Conservation (phyloP, 2,329 filamentous ascomycete species). For the Verticillium tricorpus region DNA sequence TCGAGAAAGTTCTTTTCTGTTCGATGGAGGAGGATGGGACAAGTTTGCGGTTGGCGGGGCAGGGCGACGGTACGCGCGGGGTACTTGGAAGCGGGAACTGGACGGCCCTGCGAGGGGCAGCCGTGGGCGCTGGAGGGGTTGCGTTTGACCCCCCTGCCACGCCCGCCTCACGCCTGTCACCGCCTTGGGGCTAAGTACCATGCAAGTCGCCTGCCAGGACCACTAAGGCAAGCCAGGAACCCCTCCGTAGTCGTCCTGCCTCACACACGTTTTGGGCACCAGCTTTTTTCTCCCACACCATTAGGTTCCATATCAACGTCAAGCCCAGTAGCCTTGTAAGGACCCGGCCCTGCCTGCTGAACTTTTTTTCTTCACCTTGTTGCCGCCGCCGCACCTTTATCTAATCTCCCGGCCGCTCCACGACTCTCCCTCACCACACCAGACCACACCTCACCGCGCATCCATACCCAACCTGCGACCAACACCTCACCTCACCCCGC, state of each 20-base stretch:
- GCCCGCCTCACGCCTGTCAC: background rate
- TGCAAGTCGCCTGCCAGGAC: background rate
- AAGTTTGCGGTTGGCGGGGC: conserved; percentile 5
- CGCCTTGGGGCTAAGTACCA: background rate
- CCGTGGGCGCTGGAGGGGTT: background rate
- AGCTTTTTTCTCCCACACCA: background rate
- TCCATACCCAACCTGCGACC: conserved; percentile 1
- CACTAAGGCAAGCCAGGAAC: background rate
- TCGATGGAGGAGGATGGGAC: conserved; percentile 5
- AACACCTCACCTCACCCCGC: conserved; percentile 1
- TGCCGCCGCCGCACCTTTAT: background rate
- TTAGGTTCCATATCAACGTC: background rate
- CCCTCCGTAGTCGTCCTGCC: background rate
- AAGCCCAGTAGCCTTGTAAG: background rate
- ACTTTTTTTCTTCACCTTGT: background rate
- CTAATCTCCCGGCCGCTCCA: background rate
- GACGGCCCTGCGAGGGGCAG: background rate
- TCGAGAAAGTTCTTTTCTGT: conserved; percentile 16
- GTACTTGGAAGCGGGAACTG: background rate
- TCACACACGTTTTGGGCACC: background rate
- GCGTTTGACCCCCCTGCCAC: background rate
- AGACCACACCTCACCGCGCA: background rate
- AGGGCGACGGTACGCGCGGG: background rate
- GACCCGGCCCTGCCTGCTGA: background rate
- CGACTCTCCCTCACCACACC: conserved; percentile 2